Conservation (phyloP, 2,329 filamentous ascomycete species). For the Fusarium decemcellulare region DNA sequence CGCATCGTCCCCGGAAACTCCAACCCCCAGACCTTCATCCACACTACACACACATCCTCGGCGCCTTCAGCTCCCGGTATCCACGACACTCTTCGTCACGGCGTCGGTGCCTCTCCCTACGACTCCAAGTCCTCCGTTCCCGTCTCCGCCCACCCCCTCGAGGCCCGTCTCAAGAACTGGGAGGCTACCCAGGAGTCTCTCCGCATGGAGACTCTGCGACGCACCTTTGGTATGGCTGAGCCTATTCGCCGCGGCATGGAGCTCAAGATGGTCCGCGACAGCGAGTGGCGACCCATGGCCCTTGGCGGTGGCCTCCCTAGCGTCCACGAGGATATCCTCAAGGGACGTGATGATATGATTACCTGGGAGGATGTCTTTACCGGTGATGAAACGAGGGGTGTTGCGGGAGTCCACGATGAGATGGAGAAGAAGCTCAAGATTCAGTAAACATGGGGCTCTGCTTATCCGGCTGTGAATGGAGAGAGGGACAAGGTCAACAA, state of each 20-base stretch:
- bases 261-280: conserved; percentile 85
- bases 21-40: conserved; percentile 77
- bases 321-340: conserved; percentile 91
- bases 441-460: conserved; percentile 42
- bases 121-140: conserved; percentile 62
- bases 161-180: conserved; percentile 91
- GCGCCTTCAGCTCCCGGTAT: conserved; percentile 94
- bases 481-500: conserved; percentile 6
- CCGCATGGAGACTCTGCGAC: conserved; percentile 90
- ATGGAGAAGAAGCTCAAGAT: conserved; percentile 95
- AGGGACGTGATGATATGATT: conserved; percentile 81
- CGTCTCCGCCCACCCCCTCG: conserved; percentile 85
- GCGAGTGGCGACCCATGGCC: conserved; percentile 83
- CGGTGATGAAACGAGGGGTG: conserved; percentile 80
- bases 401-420: conserved; percentile 87
- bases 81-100: conserved; percentile 92
- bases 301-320: conserved; percentile 73
- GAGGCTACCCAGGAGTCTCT: conserved; percentile 88
- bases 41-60: conserved; percentile 72
- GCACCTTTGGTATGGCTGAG: conserved; percentile 92
- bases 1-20: conserved; percentile 84
- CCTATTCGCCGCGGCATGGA: conserved; percentile 96
- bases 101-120: conserved; percentile 76
- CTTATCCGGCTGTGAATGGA: conserved; percentile 1
- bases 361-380: conserved; percentile 95